These are phyloP conservation scores for Basidiobolus meristosporus DNA, from an alignment of 371 early-diverging fungal genomes.

Conservation along the genomic window DNA sequence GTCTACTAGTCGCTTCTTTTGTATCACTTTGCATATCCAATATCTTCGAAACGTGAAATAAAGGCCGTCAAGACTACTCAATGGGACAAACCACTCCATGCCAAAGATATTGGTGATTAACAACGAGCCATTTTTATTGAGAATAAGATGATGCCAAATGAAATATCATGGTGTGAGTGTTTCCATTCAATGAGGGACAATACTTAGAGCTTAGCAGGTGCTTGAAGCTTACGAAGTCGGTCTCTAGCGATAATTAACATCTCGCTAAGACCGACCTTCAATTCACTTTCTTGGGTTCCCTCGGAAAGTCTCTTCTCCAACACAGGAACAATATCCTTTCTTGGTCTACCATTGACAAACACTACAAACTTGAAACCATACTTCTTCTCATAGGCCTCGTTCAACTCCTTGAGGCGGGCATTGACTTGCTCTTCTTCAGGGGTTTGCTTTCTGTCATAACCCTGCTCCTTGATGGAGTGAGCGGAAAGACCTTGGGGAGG, in stretches of 20 bases:
- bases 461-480: slow-evolving; percentile 56
- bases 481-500: slow-evolving; percentile 42
- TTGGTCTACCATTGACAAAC: slow-evolving; percentile 68
- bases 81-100: no score
- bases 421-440: slow-evolving; percentile 18
- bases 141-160: no score
- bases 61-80: no score
- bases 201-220: no score
- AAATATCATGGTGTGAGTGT: no score
- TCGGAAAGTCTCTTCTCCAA: slow-evolving; percentile 38
- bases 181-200: no score
- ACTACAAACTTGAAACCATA: slow-evolving; percentile 80
- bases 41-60: no score
- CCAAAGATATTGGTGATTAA: no score
- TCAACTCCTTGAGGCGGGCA: slow-evolving; percentile 35
- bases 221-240: slow-evolving; percentile 38
- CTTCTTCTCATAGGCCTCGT: slow-evolving; percentile 53
- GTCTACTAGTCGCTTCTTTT: no score
- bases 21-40: no score
- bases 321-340: slow-evolving; percentile 47
- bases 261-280: slow-evolving; percentile 35
- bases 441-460: slow-evolving; percentile 6
- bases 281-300: slow-evolving; percentile 26
- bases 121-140: no score
- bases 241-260: slow-evolving; percentile 65